Conservation (phyloP, 148 eudicot genomes). For the Gaultheria prostrata region DNA sequence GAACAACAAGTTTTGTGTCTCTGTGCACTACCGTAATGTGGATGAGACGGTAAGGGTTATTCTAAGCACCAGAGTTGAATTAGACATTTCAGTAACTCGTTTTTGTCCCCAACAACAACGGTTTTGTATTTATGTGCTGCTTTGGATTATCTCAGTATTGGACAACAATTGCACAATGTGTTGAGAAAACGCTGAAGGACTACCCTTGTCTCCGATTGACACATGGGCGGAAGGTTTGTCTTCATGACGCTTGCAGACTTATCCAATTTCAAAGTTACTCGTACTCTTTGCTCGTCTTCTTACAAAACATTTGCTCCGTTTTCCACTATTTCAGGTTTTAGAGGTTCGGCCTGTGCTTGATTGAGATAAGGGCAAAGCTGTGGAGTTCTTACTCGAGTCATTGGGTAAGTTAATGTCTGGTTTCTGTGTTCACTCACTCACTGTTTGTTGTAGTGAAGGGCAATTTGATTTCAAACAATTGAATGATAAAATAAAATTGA, state of each 20-base stretch:
- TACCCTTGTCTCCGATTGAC: constrained; percentile 75
- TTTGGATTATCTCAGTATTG: constrained; percentile 52
- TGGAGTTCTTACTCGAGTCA: constrained; percentile 83
- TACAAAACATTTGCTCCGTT: constrained; percentile 2
- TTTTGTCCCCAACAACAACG: neutral
- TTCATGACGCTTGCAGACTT: neutral
- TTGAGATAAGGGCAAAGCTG: constrained; percentile 99
- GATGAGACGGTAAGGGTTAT: constrained; percentile 65
- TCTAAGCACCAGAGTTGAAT: neutral
- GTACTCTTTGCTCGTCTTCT: neutral
- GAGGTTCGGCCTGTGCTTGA: constrained; percentile 88
- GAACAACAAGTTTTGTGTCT: constrained; percentile 90
- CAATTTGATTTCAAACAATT: neutral
- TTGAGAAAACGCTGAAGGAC: constrained; percentile 45
- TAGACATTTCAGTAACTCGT: neutral
- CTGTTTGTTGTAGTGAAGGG: neutral
- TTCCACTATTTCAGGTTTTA: constrained; percentile 48
- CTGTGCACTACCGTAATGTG: constrained; percentile 97
- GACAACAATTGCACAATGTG: constrained; percentile 55
- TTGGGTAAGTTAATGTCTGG: constrained; percentile 52
- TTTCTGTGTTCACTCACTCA: neutral
- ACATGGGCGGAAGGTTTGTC: constrained; percentile 80
- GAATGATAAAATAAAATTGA: neutral
- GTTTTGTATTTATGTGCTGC: neutral
- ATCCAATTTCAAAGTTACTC: neutral